Evolutionary conservation across 495 filamentous ascomycete species (phyloP).

Genomic region (Lophiotrema nucula): DNA sequence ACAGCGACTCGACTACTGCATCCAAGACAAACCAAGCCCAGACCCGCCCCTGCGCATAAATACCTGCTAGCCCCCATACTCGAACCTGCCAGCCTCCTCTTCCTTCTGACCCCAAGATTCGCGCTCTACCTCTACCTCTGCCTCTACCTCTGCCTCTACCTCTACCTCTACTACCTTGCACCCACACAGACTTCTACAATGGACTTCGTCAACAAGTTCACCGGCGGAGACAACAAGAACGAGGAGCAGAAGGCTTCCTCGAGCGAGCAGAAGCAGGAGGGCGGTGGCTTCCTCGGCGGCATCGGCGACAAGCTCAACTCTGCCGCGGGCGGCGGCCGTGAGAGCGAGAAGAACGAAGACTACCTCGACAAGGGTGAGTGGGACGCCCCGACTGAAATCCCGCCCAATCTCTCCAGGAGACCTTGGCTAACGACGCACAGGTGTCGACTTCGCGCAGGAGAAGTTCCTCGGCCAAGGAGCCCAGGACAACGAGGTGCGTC

Average conservation of each 20-base stretch:
- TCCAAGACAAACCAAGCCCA: conserved; percentile 8
- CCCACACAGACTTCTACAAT: conserved; percentile 26
- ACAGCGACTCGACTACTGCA: conserved; percentile 17
- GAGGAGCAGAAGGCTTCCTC: conserved; percentile 3
- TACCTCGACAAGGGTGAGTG: conserved; percentile 30
- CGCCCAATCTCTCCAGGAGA: conserved; percentile 1
- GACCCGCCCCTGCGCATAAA: conserved; percentile 3
- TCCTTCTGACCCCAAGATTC: neutral
- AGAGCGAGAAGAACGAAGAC: conserved; percentile 72
- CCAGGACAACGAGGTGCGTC: conserved; percentile 60
- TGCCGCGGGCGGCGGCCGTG: conserved; percentile 61
- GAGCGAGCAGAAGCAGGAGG: conserved; percentile 32
- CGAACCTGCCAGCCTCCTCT: neutral
- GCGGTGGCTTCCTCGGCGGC: conserved; percentile 53
- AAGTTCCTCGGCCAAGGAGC: conserved; percentile 61
- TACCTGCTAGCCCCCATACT: conserved; percentile 8
- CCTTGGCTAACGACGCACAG: conserved; percentile 40
- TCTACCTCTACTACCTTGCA: neutral
- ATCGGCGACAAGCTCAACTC: conserved; percentile 57
- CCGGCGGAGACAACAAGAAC: conserved; percentile 34
- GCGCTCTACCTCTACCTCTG: too few relatives aligned
- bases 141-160: too few relatives aligned
- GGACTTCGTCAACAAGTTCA: conserved; percentile 43
- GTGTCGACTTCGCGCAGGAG: conserved; percentile 67
- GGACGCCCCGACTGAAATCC: neutral